A percentile compares a stretch with the other conserved stretches of the same genome.
Evolutionary conservation across 176 grass and related monocot species (phyloP).

Genomic region (Carex parvula): DNA sequence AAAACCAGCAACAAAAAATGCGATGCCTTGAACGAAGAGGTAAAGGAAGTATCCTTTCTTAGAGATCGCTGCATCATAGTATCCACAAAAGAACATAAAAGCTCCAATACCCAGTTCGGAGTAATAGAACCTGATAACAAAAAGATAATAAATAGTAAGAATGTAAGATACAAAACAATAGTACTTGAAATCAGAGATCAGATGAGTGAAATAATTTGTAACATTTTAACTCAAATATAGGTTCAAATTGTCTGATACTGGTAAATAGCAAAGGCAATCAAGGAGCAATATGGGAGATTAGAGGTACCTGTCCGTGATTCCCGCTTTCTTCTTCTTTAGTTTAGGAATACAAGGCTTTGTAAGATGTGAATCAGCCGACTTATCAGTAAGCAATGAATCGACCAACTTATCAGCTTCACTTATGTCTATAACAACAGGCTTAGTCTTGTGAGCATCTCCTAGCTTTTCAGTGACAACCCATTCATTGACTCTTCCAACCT

Average conservation of each 20-base stretch:
- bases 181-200: not conserved
- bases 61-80: constrained; percentile 52
- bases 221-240: not conserved
- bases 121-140: constrained; percentile 60
- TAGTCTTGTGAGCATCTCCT: constrained; percentile 63
- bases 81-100: constrained; percentile 59
- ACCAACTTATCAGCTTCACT: constrained; percentile 40
- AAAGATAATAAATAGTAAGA: not conserved
- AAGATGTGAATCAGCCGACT: constrained; percentile 6
- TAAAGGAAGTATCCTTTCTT: constrained; percentile 78
- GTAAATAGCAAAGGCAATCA: not conserved
- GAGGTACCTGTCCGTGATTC: constrained; percentile 41
- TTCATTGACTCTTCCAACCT: constrained; percentile 83
- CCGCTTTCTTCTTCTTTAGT: constrained; percentile 35
- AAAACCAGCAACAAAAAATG: constrained; percentile 71
- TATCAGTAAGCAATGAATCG: constrained; percentile 2
- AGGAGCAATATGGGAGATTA: not conserved
- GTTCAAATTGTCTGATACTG: not conserved
- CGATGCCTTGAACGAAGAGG: constrained; percentile 65
- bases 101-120: constrained; percentile 59
- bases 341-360: constrained; percentile 39
- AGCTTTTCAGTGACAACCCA: constrained; percentile 96
- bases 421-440: constrained; percentile 32
- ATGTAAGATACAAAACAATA: too few relatives aligned
- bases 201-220: not conserved